Evolutionary conservation across 805 yeast genomes (phyloP).

Genomic region (Debaryomyces castellii): DNA sequence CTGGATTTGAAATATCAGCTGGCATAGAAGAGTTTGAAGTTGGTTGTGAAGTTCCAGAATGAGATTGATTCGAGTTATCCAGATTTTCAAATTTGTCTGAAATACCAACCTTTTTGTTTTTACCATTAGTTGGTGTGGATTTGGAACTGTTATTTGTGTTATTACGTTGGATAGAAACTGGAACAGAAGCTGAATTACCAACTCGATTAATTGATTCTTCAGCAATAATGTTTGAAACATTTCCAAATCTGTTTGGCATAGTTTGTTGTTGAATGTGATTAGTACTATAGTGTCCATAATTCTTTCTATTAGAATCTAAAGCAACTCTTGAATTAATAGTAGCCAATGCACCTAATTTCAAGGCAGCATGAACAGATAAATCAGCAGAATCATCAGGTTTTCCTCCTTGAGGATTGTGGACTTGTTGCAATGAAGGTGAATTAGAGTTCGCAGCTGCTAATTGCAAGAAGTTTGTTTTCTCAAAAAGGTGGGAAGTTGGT

Average conservation of each 20-base stretch:
- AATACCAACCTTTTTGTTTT: conserved; percentile 5
- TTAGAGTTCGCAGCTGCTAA: conserved; percentile 26
- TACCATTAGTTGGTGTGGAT: conserved; percentile 9
- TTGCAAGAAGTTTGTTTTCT: conserved; percentile 44
- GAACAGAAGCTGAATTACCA: conserved; percentile 31
- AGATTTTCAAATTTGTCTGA: not conserved
- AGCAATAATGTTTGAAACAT: conserved; percentile 5
- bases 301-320: conserved; percentile 40
- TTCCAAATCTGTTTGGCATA: conserved; percentile 9
- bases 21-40: conserved; percentile 37
- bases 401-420: conserved; percentile 9
- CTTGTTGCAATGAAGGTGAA: conserved; percentile 16
- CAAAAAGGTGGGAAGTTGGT: conserved; percentile 43
- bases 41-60: conserved; percentile 7
- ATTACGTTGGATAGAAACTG: conserved; percentile 4
- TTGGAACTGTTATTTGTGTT: conserved; percentile 7
- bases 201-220: conserved; percentile 38
- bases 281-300: conserved; percentile 10
- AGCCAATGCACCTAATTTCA: conserved; percentile 65
- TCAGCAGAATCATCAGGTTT: conserved; percentile 24
- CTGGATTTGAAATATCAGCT: conserved; percentile 37
- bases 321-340: conserved; percentile 60
- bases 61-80: not conserved
- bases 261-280: conserved; percentile 9
- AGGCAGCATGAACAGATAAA: conserved; percentile 38